Base-by-base conservation (phyloP, 495 filamentous ascomycete genomes). In the Sphaerosporella brunnea region DNA sequence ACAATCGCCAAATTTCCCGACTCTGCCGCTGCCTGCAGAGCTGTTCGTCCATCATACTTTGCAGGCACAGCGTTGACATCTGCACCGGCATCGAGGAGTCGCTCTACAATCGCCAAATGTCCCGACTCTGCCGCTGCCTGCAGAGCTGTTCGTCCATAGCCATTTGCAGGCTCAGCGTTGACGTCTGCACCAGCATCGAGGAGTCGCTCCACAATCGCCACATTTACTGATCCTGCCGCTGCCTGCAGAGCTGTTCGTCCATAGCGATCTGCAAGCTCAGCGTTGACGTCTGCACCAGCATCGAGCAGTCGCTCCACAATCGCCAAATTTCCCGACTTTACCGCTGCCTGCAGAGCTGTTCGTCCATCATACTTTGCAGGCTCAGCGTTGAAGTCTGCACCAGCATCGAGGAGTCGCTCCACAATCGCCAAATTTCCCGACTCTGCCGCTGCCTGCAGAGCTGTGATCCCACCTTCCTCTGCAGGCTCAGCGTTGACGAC, bases 251-350 rank as follows among this genome's bases (percentile, higher is more conserved):
- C 45, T n/a, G 45, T 47, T 21, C 28, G 16, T 37, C 45, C 2
- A 13, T 23, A 9, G 0, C 0, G 1, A 10, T 16, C 16, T 2
- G 1, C 0, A 8, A 30, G 1, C 13, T 3, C 13, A 9, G 45
- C 45, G 23, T 47, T 38, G 25, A 47, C 7, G 21, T 47, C 45
- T n/a, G 45, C 45, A 35, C 34, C 34, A 13, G 26, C 11, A 19
- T 47, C 45, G 18, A 47, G 34, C 7, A 47, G 45, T 37, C 15
- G 9, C 25, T 38, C 16, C n/a, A 47, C 32, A 15, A 47, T 25
- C 9, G n/a, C 26, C 16, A 38, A 9, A 21, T 47, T 18, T 5
- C 28, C 28, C 11, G 2, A 8, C 30, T 25, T 2, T 15, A 13
- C 11, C 16, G 45, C 45, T 41, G 28, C 26, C n/a, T 47, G 28